Conservation (phyloP, 2,329 filamentous ascomycete species). For the Alternaria sp. region DNA sequence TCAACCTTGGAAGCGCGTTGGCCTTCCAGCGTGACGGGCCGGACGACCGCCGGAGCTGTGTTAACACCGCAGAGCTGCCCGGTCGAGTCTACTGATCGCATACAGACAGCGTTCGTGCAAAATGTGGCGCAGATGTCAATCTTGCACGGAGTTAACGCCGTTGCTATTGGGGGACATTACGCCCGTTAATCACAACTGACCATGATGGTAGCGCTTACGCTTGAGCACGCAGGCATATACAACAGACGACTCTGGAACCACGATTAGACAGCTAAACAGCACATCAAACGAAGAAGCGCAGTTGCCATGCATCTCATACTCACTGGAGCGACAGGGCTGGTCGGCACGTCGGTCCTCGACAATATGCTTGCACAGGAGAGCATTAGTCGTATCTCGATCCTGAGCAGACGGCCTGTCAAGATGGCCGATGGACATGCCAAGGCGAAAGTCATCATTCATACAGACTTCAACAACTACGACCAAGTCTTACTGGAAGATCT, state of each 20-base stretch:
- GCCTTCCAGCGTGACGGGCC: neutral
- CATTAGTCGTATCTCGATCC: conserved; percentile 72
- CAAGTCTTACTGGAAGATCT: conserved; percentile 66
- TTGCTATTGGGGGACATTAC: neutral
- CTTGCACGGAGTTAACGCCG: neutral
- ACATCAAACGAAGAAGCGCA: neutral
- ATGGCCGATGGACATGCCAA: conserved; percentile 69
- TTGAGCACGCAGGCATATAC: neutral
- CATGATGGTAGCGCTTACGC: neutral
- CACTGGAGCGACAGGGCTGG: conserved; percentile 56
- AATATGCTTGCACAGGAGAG: conserved; percentile 52
- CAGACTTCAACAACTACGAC: conserved; percentile 71
- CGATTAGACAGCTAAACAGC: neutral
- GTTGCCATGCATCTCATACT: conserved; percentile 53
- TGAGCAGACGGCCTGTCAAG: conserved; percentile 70
- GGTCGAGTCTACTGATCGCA: neutral
- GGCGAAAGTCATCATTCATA: conserved; percentile 72
- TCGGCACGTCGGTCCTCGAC: conserved; percentile 52
- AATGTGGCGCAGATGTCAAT: neutral
- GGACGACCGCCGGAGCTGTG: conserved; percentile 18
- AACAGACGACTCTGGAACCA: neutral
- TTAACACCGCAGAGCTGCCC: neutral
- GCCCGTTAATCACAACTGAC: neutral
- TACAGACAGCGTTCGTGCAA: neutral
- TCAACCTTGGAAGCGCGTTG: conserved; percentile 12